phyloP scores from a whole-genome alignment of 306 rosid species.

The Cyclanthera cordifolia region DNA sequence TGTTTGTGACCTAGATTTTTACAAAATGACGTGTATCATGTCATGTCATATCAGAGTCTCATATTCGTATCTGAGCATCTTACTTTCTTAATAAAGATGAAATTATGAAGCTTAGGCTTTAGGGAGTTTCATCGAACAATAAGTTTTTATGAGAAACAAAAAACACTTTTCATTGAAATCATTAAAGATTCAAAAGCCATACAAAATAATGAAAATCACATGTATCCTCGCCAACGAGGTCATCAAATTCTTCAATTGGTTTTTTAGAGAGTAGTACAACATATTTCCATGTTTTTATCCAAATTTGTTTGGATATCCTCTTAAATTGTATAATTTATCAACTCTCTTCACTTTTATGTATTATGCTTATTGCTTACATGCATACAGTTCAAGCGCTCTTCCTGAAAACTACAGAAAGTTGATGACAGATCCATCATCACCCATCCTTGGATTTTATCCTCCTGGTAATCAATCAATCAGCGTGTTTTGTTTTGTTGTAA shows the following conservation, averaged over 20 bases:
- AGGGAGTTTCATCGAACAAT: no score
- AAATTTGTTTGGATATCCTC: background rate
- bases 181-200: background rate
- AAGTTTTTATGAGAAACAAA: background rate
- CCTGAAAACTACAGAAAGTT: constrained; percentile 71
- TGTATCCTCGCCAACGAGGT: no score
- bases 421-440: constrained; percentile 76
- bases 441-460: constrained; percentile 68
- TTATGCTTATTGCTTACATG: constrained; percentile 18
- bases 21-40: no score
- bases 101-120: background rate
- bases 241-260: background rate
- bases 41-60: no score
- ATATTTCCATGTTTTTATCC: no score
- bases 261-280: no score
- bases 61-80: no score
- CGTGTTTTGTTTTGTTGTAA: constrained; percentile 13
- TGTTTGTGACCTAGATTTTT: no score
- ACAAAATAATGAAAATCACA: background rate
- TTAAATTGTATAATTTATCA: background rate
- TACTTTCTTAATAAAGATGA: background rate
- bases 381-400: constrained; percentile 71
- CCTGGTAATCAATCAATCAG: constrained; percentile 40
- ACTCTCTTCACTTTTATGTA: background rate
- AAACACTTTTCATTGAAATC: background rate